Evolutionary conservation across 2,329 filamentous ascomycete species (phyloP).

Genomic region (Verticillium longisporum): DNA sequence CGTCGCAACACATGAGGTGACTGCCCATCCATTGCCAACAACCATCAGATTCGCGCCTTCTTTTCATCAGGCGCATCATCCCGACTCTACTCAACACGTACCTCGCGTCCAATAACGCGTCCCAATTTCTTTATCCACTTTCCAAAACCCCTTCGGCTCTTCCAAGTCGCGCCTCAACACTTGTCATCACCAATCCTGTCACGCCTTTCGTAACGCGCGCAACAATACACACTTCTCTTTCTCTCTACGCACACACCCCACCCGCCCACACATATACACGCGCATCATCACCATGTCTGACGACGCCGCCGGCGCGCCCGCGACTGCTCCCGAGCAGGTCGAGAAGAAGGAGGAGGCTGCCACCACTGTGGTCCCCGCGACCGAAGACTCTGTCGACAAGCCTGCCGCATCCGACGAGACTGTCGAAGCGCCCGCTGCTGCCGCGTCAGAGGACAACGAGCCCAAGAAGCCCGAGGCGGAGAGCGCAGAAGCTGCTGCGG

Average conservation of each 20-base stretch:
- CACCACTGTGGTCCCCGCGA: constrained; percentile 22
- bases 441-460: constrained; percentile 8
- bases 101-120: background rate
- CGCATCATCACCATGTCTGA: constrained; percentile 28
- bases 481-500: constrained; percentile 14
- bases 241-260: background rate
- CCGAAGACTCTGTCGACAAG: constrained; percentile 12
- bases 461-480: constrained; percentile 17
- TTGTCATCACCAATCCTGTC: background rate
- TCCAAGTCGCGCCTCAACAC: background rate
- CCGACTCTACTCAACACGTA: background rate
- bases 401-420: constrained; percentile 14
- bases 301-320: constrained; percentile 18
- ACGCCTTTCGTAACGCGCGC: constrained; percentile 1
- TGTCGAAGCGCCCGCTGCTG: constrained; percentile 10
- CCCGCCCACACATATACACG: background rate
- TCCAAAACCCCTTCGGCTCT: background rate
- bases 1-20: background rate
- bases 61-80: background rate
- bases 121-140: background rate
- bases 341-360: constrained; percentile 26
- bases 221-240: too few species aligned
- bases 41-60: background rate
- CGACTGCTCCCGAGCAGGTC: constrained; percentile 8
- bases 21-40: background rate